A percentile compares a stretch with the other conserved stretches of the same genome.
These are phyloP conservation scores for Hemileccinum impolitum DNA, from an alignment of 768 basidiomycete genomes.

Conservation along the genomic window DNA sequence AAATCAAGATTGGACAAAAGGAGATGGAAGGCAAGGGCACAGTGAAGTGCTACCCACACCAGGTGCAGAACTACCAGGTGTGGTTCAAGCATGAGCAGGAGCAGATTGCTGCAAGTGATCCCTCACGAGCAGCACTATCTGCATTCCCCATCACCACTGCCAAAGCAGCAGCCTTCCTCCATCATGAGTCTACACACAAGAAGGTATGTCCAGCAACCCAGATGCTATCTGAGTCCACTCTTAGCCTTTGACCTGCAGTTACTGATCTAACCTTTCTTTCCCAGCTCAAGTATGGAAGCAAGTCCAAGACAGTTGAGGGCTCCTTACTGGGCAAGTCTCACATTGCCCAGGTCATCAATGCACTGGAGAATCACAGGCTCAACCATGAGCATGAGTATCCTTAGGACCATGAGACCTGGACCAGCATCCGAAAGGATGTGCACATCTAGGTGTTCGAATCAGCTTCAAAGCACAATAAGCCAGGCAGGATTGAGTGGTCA, in stretches of 20 bases:
- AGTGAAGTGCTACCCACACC: conserved; percentile 19
- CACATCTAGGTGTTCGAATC: neutral
- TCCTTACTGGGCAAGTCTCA: conserved; percentile 25
- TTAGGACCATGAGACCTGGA: neutral
- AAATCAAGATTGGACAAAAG: neutral
- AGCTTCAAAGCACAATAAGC: neutral
- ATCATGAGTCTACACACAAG: too few relatives aligned
- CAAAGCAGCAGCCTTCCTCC: too few relatives aligned
- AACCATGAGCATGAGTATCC: conserved; percentile 8
- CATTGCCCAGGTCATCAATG: conserved; percentile 29
- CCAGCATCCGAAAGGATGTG: neutral
- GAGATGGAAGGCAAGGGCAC: conserved; percentile 26
- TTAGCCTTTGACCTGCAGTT: too few relatives aligned
- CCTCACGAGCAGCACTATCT: too few relatives aligned
- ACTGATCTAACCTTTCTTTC: too few relatives aligned
- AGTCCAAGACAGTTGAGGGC: conserved; percentile 15
- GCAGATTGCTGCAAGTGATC: too few relatives aligned
- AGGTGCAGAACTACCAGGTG: too few relatives aligned
- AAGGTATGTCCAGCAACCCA: conserved; percentile 21
- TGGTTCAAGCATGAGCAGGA: too few relatives aligned
- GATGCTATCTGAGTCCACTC: too few relatives aligned
- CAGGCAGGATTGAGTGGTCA: neutral
- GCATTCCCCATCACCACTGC: too few relatives aligned
- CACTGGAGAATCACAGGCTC: conserved; percentile 24
- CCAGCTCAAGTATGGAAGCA: conserved; percentile 6